A percentile compares a stretch with the other conserved stretches of the same genome.
Conservation (phyloP, 2,329 filamentous ascomycete species). For the Dactylonectria estremocensis region DNA sequence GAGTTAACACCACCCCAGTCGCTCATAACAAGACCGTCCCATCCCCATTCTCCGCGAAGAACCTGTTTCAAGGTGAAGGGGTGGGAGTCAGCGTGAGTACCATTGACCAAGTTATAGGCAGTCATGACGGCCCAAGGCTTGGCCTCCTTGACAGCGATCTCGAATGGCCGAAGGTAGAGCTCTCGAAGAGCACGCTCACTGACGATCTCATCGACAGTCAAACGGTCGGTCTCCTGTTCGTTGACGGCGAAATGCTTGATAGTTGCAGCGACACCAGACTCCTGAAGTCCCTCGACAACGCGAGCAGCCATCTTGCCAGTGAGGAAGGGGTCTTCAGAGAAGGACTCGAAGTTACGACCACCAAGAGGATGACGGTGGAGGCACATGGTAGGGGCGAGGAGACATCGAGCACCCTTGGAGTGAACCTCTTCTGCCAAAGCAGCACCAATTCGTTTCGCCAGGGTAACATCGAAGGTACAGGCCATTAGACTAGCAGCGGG, state of each 20-base stretch:
- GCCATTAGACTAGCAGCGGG: constrained; percentile 61
- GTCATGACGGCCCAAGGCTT: constrained; percentile 58
- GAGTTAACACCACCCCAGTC: constrained; percentile 58
- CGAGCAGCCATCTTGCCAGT: constrained; percentile 48
- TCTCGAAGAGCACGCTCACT: constrained; percentile 46
- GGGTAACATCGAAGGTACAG: constrained; percentile 73
- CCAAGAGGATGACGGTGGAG: constrained; percentile 47
- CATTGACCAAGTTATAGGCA: constrained; percentile 58
- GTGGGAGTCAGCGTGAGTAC: constrained; percentile 52
- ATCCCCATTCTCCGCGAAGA: constrained; percentile 62
- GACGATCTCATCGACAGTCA: constrained; percentile 49
- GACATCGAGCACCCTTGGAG: constrained; percentile 79
- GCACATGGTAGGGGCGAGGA: constrained; percentile 58
- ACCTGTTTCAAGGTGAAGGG: constrained; percentile 51
- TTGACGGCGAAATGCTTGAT: constrained; percentile 64
- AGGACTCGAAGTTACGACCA: constrained; percentile 49
- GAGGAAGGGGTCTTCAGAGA: constrained; percentile 46
- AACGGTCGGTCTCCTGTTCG: constrained; percentile 53
- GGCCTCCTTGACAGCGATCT: constrained; percentile 57
- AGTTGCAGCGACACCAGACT: constrained; percentile 57
- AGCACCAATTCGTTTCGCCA: constrained; percentile 71
- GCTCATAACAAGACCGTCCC: constrained; percentile 53
- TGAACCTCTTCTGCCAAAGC: constrained; percentile 69
- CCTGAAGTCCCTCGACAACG: constrained; percentile 57
- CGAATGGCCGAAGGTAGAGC: constrained; percentile 57